Base-by-base conservation (phyloP, 805 yeast genomes). In the Ogataea thermomethanolica region DNA sequence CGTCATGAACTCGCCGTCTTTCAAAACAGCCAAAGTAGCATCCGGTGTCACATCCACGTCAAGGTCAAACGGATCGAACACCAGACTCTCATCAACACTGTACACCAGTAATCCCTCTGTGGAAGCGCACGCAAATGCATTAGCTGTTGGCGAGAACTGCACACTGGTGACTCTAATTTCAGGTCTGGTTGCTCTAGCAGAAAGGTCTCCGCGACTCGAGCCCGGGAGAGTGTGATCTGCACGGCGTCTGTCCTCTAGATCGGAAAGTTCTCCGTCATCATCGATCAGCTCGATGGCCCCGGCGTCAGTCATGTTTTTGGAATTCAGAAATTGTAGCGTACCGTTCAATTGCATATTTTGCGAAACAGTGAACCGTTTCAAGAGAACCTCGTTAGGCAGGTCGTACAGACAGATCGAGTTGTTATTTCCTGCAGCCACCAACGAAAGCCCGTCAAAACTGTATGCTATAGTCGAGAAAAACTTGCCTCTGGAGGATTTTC, bases 21-120 rank as follows among this genome's bases (percentile, higher is more conserved):
- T 50, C 29, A 90, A 65, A 6, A 79, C 74, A 39, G 78, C 82
- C 25, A 78, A 43, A 0, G 89, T 82, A 5, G 84, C 67, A 33
- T 78, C 84, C 1, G 96, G 95, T 0, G 99, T 93, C 22, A 91
- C 79, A 53, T 93, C 98, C 33, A 89, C 70, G 58, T 91, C 98
- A 57, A 93, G 72, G 61, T 93, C 98, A 59, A 87, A 87, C 25
- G 99, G 99, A 68, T 93, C 99, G 58, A 93, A 93, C 22, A 81
- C 66, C 35, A 82, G 64, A 8, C 76, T 67, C 35, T 80, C 81
- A 61, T 91, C 95, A 28, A 89, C 76, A 1, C 95, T 82, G 59
- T 76, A 93, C 1, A 93, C 69, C 41, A 89, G 67, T 33, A 93
- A 67, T 7, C 99, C 99, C 61, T 91, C 98, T 0, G 99, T 93